A percentile compares a stretch with the other conserved stretches of the same genome.
Evolutionary conservation across 2,329 filamentous ascomycete genomes (phyloP).

Genomic region (Fusarium virguliforme): DNA sequence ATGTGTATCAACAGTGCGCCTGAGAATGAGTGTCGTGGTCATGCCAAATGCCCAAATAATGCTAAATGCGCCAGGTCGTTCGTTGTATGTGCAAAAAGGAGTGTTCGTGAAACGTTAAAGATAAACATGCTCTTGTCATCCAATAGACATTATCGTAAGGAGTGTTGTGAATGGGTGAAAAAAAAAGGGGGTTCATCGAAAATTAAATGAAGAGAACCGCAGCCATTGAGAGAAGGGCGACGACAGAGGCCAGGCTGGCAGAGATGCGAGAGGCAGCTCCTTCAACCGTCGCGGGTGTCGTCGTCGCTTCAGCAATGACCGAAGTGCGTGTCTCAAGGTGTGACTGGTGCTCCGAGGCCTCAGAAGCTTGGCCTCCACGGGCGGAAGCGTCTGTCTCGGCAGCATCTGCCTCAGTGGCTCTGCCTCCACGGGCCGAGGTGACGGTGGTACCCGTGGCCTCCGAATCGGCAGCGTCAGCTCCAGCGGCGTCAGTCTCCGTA

Average conservation of each 20-base stretch:
- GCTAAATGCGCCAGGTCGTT: constrained; percentile 18
- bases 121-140: constrained; percentile 35
- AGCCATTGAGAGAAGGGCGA: constrained; percentile 44
- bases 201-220: constrained; percentile 45
- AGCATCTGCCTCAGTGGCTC: constrained; percentile 15
- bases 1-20: constrained; percentile 43
- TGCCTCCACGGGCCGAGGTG: background rate
- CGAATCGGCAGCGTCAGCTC: background rate
- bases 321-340: constrained; percentile 46
- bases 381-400: constrained; percentile 19
- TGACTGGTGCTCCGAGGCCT: constrained; percentile 28
- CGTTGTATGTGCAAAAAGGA: constrained; percentile 39
- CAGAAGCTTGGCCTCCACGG: constrained; percentile 8
- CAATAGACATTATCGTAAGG: constrained; percentile 47
- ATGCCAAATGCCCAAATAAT: constrained; percentile 37
- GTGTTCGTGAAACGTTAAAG: constrained; percentile 38
- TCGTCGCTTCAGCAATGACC: constrained; percentile 21
- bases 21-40: constrained; percentile 44
- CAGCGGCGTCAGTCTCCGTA: constrained; percentile 3
- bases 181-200: constrained; percentile 26
- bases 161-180: constrained; percentile 46
- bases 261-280: constrained; percentile 44
- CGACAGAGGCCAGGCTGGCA: constrained; percentile 34
- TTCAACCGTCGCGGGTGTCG: constrained; percentile 39
- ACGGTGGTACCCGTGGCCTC: no score